Evolutionary conservation across 371 early-diverging fungal species (phyloP).

Genomic region (Choanephora cucurbitarum): DNA sequence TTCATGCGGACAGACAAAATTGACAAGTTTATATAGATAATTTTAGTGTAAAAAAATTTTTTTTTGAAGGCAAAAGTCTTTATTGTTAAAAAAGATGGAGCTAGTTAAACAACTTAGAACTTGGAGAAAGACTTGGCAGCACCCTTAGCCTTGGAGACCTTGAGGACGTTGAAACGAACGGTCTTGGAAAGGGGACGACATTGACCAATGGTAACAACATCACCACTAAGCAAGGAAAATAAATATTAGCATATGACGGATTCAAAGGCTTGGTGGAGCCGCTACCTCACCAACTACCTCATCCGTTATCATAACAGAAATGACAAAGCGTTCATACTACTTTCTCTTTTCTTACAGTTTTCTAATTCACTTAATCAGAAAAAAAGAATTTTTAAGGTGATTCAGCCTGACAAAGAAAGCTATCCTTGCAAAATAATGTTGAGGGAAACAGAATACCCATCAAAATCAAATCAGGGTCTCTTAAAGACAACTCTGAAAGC

Average conservation of each 20-base stretch:
- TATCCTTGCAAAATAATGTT: too few species aligned
- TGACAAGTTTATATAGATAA: too few species aligned
- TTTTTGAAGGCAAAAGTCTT: constrained; percentile 11
- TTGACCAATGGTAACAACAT: constrained; percentile 97
- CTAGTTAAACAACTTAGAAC: constrained; percentile 70
- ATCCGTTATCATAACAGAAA: constrained; percentile 31
- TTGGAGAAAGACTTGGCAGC: constrained; percentile 92
- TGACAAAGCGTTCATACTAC: background rate
- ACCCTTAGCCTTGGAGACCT: constrained; percentile 92
- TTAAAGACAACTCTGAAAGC: too few species aligned
- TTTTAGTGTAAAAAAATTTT: too few species aligned
- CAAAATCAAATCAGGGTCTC: too few species aligned
- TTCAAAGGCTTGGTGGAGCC: constrained; percentile 63
- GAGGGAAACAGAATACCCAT: too few species aligned
- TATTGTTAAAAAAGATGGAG: constrained; percentile 1
- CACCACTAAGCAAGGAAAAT: constrained; percentile 67
- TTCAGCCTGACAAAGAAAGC: too few species aligned
- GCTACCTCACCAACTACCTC: constrained; percentile 66
- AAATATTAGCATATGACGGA: constrained; percentile 27
- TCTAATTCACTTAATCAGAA: too few species aligned
- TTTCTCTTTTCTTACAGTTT: too few species aligned
- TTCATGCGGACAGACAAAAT: too few species aligned
- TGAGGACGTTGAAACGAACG: constrained; percentile 98
- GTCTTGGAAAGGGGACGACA: constrained; percentile 99
- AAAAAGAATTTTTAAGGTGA: too few species aligned